phyloP scores from a whole-genome alignment of 108 stramenopile genomes.

The Stephanodiscus minutulus region DNA sequence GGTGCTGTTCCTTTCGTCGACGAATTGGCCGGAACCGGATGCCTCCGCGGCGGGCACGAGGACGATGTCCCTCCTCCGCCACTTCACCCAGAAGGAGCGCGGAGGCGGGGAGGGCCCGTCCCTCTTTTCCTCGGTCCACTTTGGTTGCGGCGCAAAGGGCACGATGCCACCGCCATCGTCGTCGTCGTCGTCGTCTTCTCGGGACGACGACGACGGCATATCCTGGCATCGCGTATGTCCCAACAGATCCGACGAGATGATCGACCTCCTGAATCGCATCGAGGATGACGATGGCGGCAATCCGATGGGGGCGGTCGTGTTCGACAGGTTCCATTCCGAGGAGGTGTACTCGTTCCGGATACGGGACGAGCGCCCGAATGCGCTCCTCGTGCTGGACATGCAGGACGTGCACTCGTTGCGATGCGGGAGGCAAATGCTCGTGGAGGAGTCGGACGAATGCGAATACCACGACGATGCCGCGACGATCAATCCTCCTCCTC shows the following conservation, averaged over 20 bases:
- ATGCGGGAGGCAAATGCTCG: conserved; percentile 47
- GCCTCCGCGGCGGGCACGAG: conserved; percentile 72
- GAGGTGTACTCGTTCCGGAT: conserved; percentile 74
- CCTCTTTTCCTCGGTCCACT: conserved; percentile 40
- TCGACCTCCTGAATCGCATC: conserved; percentile 22
- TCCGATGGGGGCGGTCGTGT: conserved; percentile 49
- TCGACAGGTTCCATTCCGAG: conserved; percentile 80
- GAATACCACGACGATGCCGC: conserved; percentile 5
- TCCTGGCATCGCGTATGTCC: conserved; percentile 42
- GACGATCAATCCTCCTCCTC: no score
- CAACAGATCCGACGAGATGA: conserved; percentile 39
- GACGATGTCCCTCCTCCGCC: conserved; percentile 51
- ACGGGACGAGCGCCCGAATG: conserved; percentile 44
- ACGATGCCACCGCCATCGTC: conserved; percentile 12
- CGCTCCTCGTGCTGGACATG: conserved; percentile 75
- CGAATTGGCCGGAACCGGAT: conserved; percentile 58
- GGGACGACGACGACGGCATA: conserved; percentile 10
- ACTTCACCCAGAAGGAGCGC: no score
- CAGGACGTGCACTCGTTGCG: conserved; percentile 84
- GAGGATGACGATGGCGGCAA: conserved; percentile 9
- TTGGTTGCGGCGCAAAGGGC: conserved; percentile 26
- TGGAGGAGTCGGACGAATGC: conserved; percentile 26
- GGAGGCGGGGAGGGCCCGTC: no score
- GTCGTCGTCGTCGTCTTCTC: background rate
- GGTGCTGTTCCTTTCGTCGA: conserved; percentile 53